Percentiles rank a stretch among this genome's conserved stretches.
These are phyloP conservation scores for Emergomyces orientalis DNA, from an alignment of 2,329 filamentous ascomycete species.

Conservation along the genomic window DNA sequence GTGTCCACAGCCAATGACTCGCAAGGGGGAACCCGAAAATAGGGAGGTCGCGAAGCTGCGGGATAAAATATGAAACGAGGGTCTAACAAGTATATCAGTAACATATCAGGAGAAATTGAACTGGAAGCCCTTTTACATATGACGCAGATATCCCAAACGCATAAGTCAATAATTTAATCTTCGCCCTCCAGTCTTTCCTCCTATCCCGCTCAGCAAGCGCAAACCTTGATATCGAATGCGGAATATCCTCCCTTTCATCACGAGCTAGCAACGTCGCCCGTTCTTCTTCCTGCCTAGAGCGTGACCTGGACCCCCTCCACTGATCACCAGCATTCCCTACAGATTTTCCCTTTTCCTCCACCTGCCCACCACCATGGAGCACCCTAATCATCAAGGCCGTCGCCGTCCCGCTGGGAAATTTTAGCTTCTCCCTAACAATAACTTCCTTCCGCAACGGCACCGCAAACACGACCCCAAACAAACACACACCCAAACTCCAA, in stretches of 20 bases:
- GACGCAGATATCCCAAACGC: slow-evolving; percentile 52
- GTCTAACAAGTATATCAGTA: slow-evolving; percentile 48
- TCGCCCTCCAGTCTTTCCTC: slow-evolving; percentile 51
- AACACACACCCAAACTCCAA: slow-evolving; percentile 87
- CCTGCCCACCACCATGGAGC: slow-evolving; percentile 57
- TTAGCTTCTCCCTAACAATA: slow-evolving; percentile 82
- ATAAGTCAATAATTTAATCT: slow-evolving; percentile 50
- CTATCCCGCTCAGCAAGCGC: slow-evolving; percentile 24
- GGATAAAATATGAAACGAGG: slow-evolving; percentile 80
- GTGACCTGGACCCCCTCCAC: slow-evolving; percentile 13
- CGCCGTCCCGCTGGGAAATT: slow-evolving; percentile 91
- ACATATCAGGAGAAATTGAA: slow-evolving; percentile 8
- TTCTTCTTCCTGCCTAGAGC: slow-evolving; percentile 19
- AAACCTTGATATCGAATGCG: slow-evolving; percentile 42
- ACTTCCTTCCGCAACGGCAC: slow-evolving; percentile 85
- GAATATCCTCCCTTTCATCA: slow-evolving; percentile 31
- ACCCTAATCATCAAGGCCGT: slow-evolving; percentile 90
- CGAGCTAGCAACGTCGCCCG: slow-evolving; percentile 27
- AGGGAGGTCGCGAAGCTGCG: slow-evolving; percentile 73
- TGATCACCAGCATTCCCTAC: slow-evolving; percentile 12
- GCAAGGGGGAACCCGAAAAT: slow-evolving; percentile 70
- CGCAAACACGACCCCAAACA: slow-evolving; percentile 94
- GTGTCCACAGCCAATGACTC: slow-evolving; percentile 79
- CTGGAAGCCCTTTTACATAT: slow-evolving; percentile 34
- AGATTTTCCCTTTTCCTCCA: slow-evolving; percentile 32